These are phyloP conservation scores for Carnegiea gigantea DNA, from an alignment of 179 eudicot genomes.

Conservation along the genomic window DNA sequence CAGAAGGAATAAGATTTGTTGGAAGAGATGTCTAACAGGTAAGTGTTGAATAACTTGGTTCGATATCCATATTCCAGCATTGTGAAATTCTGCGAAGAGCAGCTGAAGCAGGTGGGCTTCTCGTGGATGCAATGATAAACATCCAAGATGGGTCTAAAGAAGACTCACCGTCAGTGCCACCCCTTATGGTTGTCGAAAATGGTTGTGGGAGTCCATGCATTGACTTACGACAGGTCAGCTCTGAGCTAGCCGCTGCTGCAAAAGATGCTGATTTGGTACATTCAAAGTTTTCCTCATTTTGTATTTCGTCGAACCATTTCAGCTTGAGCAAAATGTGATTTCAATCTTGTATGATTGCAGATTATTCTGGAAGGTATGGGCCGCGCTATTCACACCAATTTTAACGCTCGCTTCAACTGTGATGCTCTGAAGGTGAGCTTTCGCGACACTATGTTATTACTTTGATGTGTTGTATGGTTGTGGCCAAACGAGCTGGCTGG, in stretches of 20 bases:
- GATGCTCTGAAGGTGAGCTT: conserved; percentile 84
- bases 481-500: too few species aligned
- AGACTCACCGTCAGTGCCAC: conserved; percentile 65
- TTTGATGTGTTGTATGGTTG: neutral
- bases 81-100: conserved; percentile 95
- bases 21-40: neutral
- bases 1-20: neutral
- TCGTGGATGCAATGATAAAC: conserved; percentile 90
- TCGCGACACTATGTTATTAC: too few species aligned
- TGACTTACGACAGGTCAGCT: conserved; percentile 96
- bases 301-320: neutral
- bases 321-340: neutral
- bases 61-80: conserved; percentile 44
- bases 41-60: neutral
- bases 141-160: conserved; percentile 56
- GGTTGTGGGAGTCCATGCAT: conserved; percentile 99
- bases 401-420: conserved; percentile 75
- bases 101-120: conserved; percentile 97
- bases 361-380: conserved; percentile 99
- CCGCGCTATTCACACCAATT: conserved; percentile 86
- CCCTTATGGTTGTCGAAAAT: conserved; percentile 95
- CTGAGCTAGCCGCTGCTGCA: conserved; percentile 95
- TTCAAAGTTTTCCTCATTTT: neutral
- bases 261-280: conserved; percentile 95
- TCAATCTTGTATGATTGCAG: conserved; percentile 35